Evolutionary conservation across 163 green algal genomes (phyloP), one percentile per base, ranked within the genome.

Genomic region (Volvox carteri): DNA sequence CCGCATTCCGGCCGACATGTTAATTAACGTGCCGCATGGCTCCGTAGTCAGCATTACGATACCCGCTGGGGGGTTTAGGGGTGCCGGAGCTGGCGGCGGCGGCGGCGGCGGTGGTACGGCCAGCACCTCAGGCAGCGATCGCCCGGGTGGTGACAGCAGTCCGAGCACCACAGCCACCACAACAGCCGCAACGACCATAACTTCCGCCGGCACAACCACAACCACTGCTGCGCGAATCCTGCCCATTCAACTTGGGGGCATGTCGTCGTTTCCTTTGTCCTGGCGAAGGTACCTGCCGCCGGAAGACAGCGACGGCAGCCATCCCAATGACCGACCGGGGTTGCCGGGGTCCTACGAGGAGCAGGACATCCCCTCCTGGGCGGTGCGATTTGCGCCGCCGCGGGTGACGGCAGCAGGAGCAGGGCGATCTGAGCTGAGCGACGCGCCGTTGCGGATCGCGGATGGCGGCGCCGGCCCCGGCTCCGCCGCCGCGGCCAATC

Each of bases 251-350:
- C 12, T 86, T 28, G 78, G 78, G 37, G 42, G 28, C 42, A 4
- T 86, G 41, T 28, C 60, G 0, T 25, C 46, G 54, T 48, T 86
- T 33, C 62, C 78, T 16, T 33, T 30, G 12, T 77, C 58, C 18
- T 86, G 78, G 78, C 78, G 78, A 25, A 86, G 78, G 58, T 86
- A 86, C 60, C 78, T 86, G 58, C 78, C 78, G 58, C 30, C 39
- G 41, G 78, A 86, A 58, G 42, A 62, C 42, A 16, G 7, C 2
- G 30, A 58, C 42, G 78, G 78, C 41, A 30, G 58, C 28, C 56
- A 56, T 39, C 78, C 78, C 28, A 86, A 86, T 62, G 78, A 86
- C 25, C 16, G 35, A 33, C 58, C 41, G n/a, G 78, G 78, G 28
- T 58, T 86, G 41, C 60, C 78, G 1, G 78, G 78, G 12, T 77